phyloP scores from a whole-genome alignment of 345 rosid genomes.

The Eucalyptus curtisii region DNA sequence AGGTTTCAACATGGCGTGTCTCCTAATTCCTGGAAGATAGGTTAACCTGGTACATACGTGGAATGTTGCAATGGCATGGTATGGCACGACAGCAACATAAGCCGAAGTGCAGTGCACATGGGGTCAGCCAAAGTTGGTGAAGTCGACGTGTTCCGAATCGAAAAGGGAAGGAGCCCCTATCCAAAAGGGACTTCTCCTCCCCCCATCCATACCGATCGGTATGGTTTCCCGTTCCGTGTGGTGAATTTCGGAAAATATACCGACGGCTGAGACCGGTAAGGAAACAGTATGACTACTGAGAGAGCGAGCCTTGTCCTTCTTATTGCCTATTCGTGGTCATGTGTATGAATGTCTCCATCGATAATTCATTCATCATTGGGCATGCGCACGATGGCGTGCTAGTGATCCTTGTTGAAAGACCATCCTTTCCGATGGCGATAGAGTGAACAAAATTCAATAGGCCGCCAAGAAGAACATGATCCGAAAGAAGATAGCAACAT shows the following conservation, averaged over 20 bases:
- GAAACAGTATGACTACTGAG: neutral
- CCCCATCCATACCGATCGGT: neutral
- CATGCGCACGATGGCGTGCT: neutral
- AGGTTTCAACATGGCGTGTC: neutral
- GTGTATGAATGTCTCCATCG: neutral
- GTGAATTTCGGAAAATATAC: neutral
- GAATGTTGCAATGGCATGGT: neutral
- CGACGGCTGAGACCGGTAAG: neutral
- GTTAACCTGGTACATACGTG: neutral
- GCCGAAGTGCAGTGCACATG: neutral
- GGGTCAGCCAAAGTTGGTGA: neutral
- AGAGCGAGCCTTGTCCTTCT: neutral
- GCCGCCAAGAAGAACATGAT: neutral
- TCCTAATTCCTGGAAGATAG: no score
- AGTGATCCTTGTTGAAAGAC: neutral
- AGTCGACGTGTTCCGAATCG: neutral
- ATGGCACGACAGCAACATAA: neutral
- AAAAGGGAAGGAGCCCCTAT: neutral
- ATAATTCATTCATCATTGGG: neutral
- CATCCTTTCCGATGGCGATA: neutral
- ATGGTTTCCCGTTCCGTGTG: neutral
- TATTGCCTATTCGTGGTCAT: neutral
- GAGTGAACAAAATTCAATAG: neutral
- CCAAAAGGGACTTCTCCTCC: neutral
- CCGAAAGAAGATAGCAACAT: neutral